Evolutionary conservation across 208 protist species (phyloP).

Genomic region (Acanthamoeba culbertsoni): DNA sequence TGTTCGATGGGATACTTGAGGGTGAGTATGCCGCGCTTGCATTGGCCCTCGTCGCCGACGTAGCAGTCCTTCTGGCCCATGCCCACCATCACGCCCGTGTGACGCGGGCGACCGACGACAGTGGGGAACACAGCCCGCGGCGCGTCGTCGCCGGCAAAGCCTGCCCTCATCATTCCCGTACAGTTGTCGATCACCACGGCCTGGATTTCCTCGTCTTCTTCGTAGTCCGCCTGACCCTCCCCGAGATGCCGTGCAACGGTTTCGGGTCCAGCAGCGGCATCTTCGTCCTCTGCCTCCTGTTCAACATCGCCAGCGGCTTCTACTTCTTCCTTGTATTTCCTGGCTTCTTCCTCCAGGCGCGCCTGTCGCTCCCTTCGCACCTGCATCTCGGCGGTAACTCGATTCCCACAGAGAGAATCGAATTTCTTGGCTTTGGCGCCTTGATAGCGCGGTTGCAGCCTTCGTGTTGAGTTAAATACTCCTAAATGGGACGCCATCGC

Average conservation of each 20-base stretch:
- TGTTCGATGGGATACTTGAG: constrained; percentile 57
- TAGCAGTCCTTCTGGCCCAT: constrained; percentile 91
- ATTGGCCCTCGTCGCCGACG: constrained; percentile 92
- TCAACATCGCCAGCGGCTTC: no score
- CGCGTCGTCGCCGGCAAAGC: constrained; percentile 94
- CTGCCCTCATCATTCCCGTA: constrained; percentile 68
- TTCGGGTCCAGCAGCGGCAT: no score
- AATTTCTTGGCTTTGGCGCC: not conserved
- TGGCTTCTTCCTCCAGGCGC: not conserved
- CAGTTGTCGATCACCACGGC: constrained; percentile 77
- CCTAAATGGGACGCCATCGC: constrained; percentile 14
- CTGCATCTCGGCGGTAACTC: not conserved
- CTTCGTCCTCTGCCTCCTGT: no score
- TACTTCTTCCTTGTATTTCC: not conserved
- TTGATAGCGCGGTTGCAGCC: constrained; percentile 38
- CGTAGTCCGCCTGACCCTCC: no score
- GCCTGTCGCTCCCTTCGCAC: not conserved
- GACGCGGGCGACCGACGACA: constrained; percentile 94
- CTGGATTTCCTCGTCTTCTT: constrained; percentile 11
- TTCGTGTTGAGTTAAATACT: not conserved
- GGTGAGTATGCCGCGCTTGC: constrained; percentile 86
- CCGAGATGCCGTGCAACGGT: no score
- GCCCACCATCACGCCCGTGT: constrained; percentile 93
- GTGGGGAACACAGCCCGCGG: constrained; percentile 95
- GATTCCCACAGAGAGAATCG: not conserved